Conservation (phyloP, 768 basidiomycete species). For the Megacollybia marginata region DNA sequence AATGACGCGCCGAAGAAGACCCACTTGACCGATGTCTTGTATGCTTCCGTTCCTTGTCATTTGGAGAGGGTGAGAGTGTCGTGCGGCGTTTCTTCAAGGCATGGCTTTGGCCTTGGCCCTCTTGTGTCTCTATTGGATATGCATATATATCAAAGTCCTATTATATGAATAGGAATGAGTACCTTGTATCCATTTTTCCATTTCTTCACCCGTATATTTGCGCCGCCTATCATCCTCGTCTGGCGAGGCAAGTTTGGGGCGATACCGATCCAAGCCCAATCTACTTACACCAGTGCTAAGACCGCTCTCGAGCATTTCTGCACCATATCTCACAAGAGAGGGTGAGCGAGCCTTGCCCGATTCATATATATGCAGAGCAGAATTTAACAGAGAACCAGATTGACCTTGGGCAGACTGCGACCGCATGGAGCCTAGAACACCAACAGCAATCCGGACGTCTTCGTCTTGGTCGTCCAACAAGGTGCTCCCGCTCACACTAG, state of each 20-base stretch:
- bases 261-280: slow-evolving; percentile 74
- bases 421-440: slow-evolving; percentile 74
- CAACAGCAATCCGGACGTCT: slow-evolving; percentile 71
- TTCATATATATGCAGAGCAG: slow-evolving; percentile 70
- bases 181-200: not conserved
- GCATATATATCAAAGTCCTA: not conserved
- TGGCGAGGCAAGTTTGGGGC: slow-evolving; percentile 35
- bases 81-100: too few species aligned
- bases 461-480: slow-evolving; percentile 55
- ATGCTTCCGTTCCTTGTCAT: too few species aligned
- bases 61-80: too few species aligned
- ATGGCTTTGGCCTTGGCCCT: too few species aligned
- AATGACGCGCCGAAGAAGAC: not conserved
- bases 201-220: not conserved
- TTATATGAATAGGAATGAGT: not conserved
- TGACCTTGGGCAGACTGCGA: slow-evolving; percentile 1
- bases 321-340: slow-evolving; percentile 83
- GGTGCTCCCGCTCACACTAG: not conserved
- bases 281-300: slow-evolving; percentile 67
- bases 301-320: slow-evolving; percentile 80
- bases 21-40: too few species aligned
- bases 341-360: slow-evolving; percentile 72
- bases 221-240: not conserved
- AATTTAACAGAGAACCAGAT: slow-evolving; percentile 52
- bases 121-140: not conserved